Conservation (phyloP, 257 asterid genomes). For the Vinca minor region DNA sequence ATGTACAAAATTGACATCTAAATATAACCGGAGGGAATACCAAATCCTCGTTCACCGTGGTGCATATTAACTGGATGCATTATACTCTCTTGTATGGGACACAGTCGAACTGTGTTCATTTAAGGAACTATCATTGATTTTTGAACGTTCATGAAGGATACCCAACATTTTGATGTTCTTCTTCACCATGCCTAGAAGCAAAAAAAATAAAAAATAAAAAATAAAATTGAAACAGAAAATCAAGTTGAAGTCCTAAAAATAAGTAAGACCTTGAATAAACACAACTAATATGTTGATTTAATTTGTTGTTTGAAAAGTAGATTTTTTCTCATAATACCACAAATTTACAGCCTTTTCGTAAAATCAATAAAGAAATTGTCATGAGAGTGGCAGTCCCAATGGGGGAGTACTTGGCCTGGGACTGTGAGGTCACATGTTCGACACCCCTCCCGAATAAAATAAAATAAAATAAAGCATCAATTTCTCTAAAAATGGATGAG, state of each 20-base stretch:
- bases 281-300: background rate
- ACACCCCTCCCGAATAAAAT: too few species aligned
- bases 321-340: background rate
- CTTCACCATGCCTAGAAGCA: constrained; percentile 67
- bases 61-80: constrained; percentile 29
- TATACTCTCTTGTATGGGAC: constrained; percentile 46
- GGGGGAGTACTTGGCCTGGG: too few species aligned
- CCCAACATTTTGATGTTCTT: constrained; percentile 33
- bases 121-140: constrained; percentile 25
- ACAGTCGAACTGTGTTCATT: constrained; percentile 47
- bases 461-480: background rate
- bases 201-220: too few species aligned
- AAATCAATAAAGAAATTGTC: too few species aligned
- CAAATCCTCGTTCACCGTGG: too few species aligned
- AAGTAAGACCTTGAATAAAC: background rate
- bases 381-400: too few species aligned
- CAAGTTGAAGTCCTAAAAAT: background rate
- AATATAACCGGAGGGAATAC: too few species aligned
- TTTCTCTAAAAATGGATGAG: background rate
- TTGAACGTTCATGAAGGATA: constrained; percentile 52
- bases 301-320: background rate
- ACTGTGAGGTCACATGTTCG: too few species aligned
- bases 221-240: background rate
- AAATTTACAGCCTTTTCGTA: background rate
- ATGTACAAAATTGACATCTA: too few species aligned